phyloP scores from a whole-genome alignment of 495 filamentous ascomycete species.

The Xylaria palmicola region DNA sequence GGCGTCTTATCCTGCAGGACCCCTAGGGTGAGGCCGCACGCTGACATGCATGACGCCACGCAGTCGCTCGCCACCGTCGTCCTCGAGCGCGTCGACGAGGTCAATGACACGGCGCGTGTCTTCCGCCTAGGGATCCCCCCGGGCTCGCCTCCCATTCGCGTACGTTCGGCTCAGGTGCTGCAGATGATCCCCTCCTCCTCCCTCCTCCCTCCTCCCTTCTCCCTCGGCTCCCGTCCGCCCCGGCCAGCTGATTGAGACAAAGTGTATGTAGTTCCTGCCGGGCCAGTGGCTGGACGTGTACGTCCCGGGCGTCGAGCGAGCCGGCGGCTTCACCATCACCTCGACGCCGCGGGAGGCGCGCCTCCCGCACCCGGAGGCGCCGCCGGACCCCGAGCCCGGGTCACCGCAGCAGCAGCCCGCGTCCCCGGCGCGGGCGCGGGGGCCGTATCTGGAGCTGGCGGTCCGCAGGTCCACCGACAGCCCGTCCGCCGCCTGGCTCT shows the following conservation, averaged over 20 bases:
- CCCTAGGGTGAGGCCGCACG: too few species aligned
- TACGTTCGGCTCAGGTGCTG: conserved; percentile 15
- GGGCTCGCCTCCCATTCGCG: conserved; percentile 23
- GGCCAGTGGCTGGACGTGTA: conserved; percentile 93
- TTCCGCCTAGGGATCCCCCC: conserved; percentile 37
- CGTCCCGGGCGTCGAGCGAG: conserved; percentile 61
- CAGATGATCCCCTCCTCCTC: too few species aligned
- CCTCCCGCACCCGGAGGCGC: conserved; percentile 30
- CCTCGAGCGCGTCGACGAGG: conserved; percentile 31
- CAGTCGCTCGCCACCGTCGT: conserved; percentile 42
- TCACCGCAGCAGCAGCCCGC: not conserved
- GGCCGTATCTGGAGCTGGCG: conserved; percentile 66
- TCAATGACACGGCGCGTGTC: conserved; percentile 38
- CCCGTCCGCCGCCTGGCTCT: conserved; percentile 63
- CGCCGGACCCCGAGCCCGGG: conserved; percentile 15
- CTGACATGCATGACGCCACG: not conserved
- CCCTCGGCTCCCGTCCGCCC: too few species aligned
- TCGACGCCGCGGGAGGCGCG: conserved; percentile 58
- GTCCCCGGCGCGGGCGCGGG: not conserved
- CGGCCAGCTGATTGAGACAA: too few species aligned
- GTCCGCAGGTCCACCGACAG: conserved; percentile 65
- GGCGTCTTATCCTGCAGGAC: too few species aligned
- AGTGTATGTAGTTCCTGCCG: conserved; percentile 67
- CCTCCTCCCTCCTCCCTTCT: too few species aligned
- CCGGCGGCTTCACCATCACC: conserved; percentile 87